These are phyloP conservation scores for Chrysopogon serrulatus DNA, from an alignment of 176 grass and related monocot species.

Conservation along the genomic window DNA sequence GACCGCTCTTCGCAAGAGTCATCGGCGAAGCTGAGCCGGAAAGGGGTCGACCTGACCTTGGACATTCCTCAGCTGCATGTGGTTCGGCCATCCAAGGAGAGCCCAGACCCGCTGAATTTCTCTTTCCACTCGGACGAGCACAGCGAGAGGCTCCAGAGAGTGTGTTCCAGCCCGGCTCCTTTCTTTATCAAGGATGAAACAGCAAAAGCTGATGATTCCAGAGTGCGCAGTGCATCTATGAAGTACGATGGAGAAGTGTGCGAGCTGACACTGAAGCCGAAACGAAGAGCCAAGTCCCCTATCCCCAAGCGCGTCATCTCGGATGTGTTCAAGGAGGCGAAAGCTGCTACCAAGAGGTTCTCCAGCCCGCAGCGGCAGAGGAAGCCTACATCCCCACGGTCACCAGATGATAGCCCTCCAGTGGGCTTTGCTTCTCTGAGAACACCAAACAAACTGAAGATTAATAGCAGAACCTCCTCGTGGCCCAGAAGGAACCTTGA, in stretches of 20 bases:
- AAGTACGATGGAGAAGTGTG: background rate
- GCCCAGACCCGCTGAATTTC: slow-evolving; percentile 28
- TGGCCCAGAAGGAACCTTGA: slow-evolving; percentile 46
- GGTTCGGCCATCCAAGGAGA: background rate
- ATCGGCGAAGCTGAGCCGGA: background rate
- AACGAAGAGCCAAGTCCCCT: slow-evolving; percentile 55
- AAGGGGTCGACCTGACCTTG: slow-evolving; percentile 16
- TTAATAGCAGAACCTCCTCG: slow-evolving; percentile 32
- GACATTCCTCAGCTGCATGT: background rate
- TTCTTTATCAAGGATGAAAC: slow-evolving; percentile 3
- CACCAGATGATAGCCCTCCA: slow-evolving; percentile 23
- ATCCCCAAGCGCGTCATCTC: slow-evolving; percentile 57
- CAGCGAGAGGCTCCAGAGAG: slow-evolving; percentile 39
- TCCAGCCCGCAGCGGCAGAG: slow-evolving; percentile 70
- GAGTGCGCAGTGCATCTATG: background rate
- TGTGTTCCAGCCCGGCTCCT: slow-evolving; percentile 46
- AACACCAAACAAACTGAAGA: slow-evolving; percentile 2
- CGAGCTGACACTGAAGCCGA: background rate
- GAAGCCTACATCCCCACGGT: slow-evolving; percentile 28
- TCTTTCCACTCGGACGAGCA: slow-evolving; percentile 61
- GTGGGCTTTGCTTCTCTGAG: slow-evolving; percentile 27
- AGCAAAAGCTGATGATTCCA: background rate
- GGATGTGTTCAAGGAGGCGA: slow-evolving; percentile 76
- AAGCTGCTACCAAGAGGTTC: slow-evolving; percentile 68
- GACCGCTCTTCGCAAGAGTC: slow-evolving; percentile 13